Conservation (phyloP, 2,329 filamentous ascomycete species). For the Cladophialophora immunda region DNA sequence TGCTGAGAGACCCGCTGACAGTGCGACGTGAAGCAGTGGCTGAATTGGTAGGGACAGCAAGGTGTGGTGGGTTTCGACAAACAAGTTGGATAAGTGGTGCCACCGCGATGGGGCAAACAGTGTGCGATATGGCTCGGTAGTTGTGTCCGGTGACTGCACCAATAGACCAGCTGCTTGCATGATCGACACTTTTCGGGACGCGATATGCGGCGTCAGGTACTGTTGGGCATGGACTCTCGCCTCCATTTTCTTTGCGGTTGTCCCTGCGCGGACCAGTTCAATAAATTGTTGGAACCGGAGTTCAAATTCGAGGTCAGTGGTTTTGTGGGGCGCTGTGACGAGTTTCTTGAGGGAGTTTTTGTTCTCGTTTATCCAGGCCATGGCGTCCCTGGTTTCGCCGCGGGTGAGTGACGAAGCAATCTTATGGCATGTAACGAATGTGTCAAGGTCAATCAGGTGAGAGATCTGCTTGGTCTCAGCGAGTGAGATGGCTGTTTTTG, state of each 20-base stretch:
- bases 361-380: constrained; percentile 93
- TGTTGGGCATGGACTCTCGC: constrained; percentile 84
- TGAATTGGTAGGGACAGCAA: constrained; percentile 83
- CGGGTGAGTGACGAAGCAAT: constrained; percentile 77
- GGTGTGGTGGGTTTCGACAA: constrained; percentile 84
- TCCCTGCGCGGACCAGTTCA: constrained; percentile 78
- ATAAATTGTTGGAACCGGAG: constrained; percentile 94
- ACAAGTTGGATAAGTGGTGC: constrained; percentile 78
- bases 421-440: constrained; percentile 81
- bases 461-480: constrained; percentile 78
- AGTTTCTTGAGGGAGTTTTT: constrained; percentile 91
- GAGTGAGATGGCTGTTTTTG: constrained; percentile 76
- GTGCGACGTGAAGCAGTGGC: constrained; percentile 87
- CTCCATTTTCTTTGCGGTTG: constrained; percentile 72
- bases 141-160: constrained; percentile 72
- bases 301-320: constrained; percentile 82
- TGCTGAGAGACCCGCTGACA: constrained; percentile 89
- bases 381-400: constrained; percentile 77
- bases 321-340: constrained; percentile 46
- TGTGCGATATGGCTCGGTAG: constrained; percentile 68
- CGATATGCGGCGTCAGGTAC: constrained; percentile 75
- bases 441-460: constrained; percentile 85
- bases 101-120: constrained; percentile 80
- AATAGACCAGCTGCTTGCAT: constrained; percentile 80
- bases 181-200: constrained; percentile 74